Evolutionary conservation across 2,329 filamentous ascomycete species (phyloP).

Genomic region (Dactylella cylindrospora): DNA sequence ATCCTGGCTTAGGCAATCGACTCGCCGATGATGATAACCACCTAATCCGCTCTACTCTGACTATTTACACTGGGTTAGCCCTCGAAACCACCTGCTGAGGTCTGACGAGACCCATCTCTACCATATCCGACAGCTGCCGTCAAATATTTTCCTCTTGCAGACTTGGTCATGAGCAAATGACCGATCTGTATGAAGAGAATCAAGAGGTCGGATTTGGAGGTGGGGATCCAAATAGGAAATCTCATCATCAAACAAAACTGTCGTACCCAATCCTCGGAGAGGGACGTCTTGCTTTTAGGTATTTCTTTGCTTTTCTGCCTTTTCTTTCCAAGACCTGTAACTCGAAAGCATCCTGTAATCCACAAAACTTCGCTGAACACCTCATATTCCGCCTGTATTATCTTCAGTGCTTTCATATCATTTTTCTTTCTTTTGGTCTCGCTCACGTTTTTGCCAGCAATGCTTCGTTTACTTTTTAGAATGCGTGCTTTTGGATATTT

Average conservation of each 20-base stretch:
- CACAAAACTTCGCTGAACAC: too few species aligned
- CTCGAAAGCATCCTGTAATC: conserved; percentile 41
- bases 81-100: conserved; percentile 14
- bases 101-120: conserved; percentile 7
- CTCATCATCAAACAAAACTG: conserved; percentile 42
- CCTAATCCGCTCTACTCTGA: conserved; percentile 44
- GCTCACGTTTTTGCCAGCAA: background rate
- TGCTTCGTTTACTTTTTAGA: conserved; percentile 1
- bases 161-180: too few species aligned
- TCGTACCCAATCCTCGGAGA: conserved; percentile 45
- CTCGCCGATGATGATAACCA: conserved; percentile 38
- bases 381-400: conserved; percentile 35
- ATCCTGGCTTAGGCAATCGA: conserved; percentile 31
- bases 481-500: background rate
- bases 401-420: conserved; percentile 30
- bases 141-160: too few species aligned
- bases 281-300: conserved; percentile 44
- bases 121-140: conserved; percentile 15
- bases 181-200: too few species aligned
- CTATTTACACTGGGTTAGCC: conserved; percentile 30
- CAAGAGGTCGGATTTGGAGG: background rate
- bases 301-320: conserved; percentile 40
- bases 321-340: conserved; percentile 14
- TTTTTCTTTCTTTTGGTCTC: background rate
- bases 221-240: conserved; percentile 17